These are phyloP conservation scores for Corinectria fuckeliana DNA, from an alignment of 2,329 filamentous ascomycete genomes.

Conservation along the genomic window DNA sequence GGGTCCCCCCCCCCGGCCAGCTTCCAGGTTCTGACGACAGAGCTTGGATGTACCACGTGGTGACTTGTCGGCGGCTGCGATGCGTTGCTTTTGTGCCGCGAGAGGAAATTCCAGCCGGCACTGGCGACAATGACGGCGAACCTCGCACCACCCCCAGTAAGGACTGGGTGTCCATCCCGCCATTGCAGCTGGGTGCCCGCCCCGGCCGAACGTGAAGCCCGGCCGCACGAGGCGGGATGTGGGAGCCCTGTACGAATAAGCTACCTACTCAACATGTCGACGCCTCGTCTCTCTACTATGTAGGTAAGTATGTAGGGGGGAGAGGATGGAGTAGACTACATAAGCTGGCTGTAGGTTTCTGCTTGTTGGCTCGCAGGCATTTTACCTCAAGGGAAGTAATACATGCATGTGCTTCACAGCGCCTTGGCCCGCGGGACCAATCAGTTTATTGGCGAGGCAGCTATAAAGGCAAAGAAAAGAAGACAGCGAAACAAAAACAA, in stretches of 20 bases:
- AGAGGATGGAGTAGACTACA: no score
- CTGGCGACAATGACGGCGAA: slow-evolving; percentile 20
- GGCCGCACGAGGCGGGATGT: neutral
- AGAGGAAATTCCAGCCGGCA: slow-evolving; percentile 23
- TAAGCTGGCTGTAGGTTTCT: slow-evolving; percentile 14
- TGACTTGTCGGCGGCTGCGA: slow-evolving; percentile 17
- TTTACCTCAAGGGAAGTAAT: slow-evolving; percentile 5
- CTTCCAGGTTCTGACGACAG: slow-evolving; percentile 24
- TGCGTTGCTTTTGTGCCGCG: slow-evolving; percentile 19
- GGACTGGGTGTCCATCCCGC: neutral
- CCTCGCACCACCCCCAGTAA: slow-evolving; percentile 14
- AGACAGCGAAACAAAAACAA: neutral
- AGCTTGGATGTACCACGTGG: slow-evolving; percentile 31
- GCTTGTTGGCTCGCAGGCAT: slow-evolving; percentile 13
- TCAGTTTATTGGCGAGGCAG: slow-evolving; percentile 9
- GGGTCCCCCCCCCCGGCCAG: slow-evolving; percentile 35
- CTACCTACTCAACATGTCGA: slow-evolving; percentile 11
- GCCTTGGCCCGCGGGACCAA: slow-evolving; percentile 5
- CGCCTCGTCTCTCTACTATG: slow-evolving; percentile 2
- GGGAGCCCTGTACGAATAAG: slow-evolving; percentile 3
- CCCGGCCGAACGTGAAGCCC: neutral
- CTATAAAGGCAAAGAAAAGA: slow-evolving; percentile 1
- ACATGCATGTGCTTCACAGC: slow-evolving; percentile 23
- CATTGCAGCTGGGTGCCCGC: neutral
- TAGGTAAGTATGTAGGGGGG: no score